Evolutionary conservation across 768 basidiomycete genomes (phyloP), one percentile per base, ranked within the genome.

Genomic region (Mycena galericulata): DNA sequence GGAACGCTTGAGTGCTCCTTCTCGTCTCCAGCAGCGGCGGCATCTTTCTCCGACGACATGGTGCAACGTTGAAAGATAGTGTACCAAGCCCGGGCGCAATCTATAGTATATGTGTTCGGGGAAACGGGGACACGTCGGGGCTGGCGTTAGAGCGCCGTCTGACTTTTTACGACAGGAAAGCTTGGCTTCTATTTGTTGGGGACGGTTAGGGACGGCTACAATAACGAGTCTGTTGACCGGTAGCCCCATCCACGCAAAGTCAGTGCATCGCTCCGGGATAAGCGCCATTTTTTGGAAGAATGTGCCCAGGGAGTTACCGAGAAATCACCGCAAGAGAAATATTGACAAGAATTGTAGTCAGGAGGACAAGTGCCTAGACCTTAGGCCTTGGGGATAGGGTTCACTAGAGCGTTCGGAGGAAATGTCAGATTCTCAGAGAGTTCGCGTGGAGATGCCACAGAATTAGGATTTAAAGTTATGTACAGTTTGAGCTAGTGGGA

Each of bases 11-110:
- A 51, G 46, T 45, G 67, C 17, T 53, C 30, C 55, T 66, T 72
- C 50, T 71, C 67, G 14, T 68, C 67, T 40, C 8, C 34, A 36
- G 34, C 34, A 27, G 58, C 45, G n/a, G 32, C 26, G 24, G 45
- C 34, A 27, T 67, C 66, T 43, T 65, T 67, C 36, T 70, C 64
- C 36, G 63, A 57, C 51, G 65, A 53, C 65, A 66, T 66, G 26
- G 49, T n/a, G n/a, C 46, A 53, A 36, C 65, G 56, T 8, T 38
- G 40, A 45, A 51, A 30, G 24, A 22, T 29, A 9, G 15, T 32
- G 18, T 14, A 14, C 14, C 34, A 14, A 36, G 27, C n/a, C n/a
- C n/a, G n/a, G n/a, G n/a, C n/a, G n/a, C n/a, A n/a, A n/a, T n/a
- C 36, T 22, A 12, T 14, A 11, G 30, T 57, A 62, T 68, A 62